Percentiles rank a stretch among this genome's conserved stretches.
Evolutionary conservation across 2,329 filamentous ascomycete species (phyloP).

Genomic region (Stachybotrys echinatus): DNA sequence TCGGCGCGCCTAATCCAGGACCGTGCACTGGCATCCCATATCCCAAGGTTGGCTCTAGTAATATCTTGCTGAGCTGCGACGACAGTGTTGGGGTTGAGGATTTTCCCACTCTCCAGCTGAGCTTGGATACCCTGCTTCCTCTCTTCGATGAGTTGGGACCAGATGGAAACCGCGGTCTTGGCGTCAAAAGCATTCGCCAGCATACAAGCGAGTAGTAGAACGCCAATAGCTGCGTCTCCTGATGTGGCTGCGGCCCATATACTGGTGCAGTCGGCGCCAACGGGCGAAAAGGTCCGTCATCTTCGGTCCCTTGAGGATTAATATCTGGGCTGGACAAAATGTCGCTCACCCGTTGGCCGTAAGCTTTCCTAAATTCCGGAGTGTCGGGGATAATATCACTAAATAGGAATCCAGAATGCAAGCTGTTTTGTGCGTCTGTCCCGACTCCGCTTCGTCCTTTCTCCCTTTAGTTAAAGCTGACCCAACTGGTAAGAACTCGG

Average conservation of each 20-base stretch:
- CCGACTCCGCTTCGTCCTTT: background rate
- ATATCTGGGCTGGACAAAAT: background rate
- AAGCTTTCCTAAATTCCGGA: background rate
- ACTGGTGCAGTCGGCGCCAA: background rate
- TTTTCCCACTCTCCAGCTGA: background rate
- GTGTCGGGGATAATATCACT: background rate
- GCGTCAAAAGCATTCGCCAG: background rate
- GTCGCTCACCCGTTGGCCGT: background rate
- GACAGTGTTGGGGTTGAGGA: background rate
- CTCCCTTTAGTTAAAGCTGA: background rate
- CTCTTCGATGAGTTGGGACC: background rate
- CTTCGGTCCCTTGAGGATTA: background rate
- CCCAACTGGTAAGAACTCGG: background rate
- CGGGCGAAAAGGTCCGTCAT: background rate
- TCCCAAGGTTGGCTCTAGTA: background rate
- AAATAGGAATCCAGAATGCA: background rate
- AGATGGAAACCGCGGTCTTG: background rate
- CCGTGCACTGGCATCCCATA: background rate
- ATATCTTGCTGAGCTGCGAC: background rate
- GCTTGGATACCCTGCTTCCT: background rate
- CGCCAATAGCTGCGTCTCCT: background rate
- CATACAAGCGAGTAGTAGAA: background rate
- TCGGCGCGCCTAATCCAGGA: background rate
- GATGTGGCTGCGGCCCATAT: background rate
- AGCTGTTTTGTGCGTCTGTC: background rate